Conservation (phyloP, 1,284 basidiomycete genomes). For the Pseudomicrostroma phylloplanum region DNA sequence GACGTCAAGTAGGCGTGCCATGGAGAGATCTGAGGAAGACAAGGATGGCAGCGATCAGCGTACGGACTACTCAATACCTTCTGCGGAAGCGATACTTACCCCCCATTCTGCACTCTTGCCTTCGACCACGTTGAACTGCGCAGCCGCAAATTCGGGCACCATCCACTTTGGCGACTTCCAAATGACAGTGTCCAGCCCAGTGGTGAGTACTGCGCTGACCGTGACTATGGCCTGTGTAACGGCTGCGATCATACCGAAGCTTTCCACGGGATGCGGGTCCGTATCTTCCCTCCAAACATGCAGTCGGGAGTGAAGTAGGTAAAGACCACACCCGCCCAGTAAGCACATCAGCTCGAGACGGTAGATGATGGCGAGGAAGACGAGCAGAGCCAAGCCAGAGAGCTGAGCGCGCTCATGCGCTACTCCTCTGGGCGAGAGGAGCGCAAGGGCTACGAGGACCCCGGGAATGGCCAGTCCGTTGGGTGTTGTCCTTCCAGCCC, state of each 20-base stretch:
- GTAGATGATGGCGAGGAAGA: slow-evolving; percentile 66
- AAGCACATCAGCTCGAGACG: slow-evolving; percentile 67
- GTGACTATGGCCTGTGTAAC: neutral
- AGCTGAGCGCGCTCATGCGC: slow-evolving; percentile 13
- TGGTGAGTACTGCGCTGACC: slow-evolving; percentile 9
- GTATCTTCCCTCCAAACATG: neutral
- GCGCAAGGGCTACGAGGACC: slow-evolving; percentile 62
- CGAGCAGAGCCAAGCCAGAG: slow-evolving; percentile 56
- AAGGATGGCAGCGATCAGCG: too few relatives aligned
- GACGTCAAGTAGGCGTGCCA: slow-evolving; percentile 65
- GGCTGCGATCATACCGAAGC: neutral
- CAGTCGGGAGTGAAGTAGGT: slow-evolving; percentile 14
- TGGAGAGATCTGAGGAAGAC: slow-evolving; percentile 51
- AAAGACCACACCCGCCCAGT: slow-evolving; percentile 31
- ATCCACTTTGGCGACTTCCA: slow-evolving; percentile 42
- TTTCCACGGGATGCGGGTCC: slow-evolving; percentile 1
- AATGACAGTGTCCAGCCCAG: neutral
- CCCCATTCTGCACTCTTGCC: slow-evolving; percentile 90
- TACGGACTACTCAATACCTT: neutral
- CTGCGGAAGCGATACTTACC: slow-evolving; percentile 57
- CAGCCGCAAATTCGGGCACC: slow-evolving; percentile 78
- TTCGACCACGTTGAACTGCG: slow-evolving; percentile 80
- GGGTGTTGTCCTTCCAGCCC: slow-evolving; percentile 83
- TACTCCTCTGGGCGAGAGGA: slow-evolving; percentile 55
- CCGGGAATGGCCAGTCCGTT: slow-evolving; percentile 83